Conservation (phyloP, 441 rosid species). For the Populus tomentosa region DNA sequence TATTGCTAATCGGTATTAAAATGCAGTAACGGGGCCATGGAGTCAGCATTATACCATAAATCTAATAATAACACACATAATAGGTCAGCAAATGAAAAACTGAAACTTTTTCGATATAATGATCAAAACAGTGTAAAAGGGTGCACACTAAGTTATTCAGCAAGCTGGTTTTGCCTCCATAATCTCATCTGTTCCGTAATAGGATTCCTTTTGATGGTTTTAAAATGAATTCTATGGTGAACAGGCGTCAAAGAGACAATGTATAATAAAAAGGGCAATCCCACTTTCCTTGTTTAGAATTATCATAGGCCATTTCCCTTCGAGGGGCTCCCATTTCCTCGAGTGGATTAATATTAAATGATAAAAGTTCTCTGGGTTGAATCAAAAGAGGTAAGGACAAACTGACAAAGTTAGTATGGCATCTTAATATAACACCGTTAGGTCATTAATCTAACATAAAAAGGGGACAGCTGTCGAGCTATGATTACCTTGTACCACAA, state of each 20-base stretch:
- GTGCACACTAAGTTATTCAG: neutral
- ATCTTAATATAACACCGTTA: neutral
- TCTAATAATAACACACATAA: neutral
- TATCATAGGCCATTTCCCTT: neutral
- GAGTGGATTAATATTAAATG: neutral
- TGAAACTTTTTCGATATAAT: neutral
- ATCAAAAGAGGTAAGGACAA: conserved; percentile 1
- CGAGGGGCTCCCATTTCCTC: conserved; percentile 1
- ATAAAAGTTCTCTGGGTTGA: neutral
- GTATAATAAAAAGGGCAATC: neutral
- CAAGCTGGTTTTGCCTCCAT: neutral
- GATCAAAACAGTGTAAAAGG: neutral
- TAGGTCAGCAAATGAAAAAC: neutral
- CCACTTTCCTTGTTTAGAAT: conserved; percentile 28
- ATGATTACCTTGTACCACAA: neutral
- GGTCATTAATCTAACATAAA: neutral
- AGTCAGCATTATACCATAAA: neutral
- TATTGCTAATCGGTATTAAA: neutral
- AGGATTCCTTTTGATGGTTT: neutral
- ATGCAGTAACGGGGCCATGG: neutral
- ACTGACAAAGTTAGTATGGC: neutral
- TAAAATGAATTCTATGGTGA: neutral
- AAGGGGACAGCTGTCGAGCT: neutral
- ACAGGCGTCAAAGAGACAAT: neutral
- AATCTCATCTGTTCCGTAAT: neutral